Percentiles rank a stretch among this genome's conserved stretches.
These are phyloP conservation scores for Ascoidea asiatica DNA, from an alignment of 805 yeast species.

Conservation along the genomic window DNA sequence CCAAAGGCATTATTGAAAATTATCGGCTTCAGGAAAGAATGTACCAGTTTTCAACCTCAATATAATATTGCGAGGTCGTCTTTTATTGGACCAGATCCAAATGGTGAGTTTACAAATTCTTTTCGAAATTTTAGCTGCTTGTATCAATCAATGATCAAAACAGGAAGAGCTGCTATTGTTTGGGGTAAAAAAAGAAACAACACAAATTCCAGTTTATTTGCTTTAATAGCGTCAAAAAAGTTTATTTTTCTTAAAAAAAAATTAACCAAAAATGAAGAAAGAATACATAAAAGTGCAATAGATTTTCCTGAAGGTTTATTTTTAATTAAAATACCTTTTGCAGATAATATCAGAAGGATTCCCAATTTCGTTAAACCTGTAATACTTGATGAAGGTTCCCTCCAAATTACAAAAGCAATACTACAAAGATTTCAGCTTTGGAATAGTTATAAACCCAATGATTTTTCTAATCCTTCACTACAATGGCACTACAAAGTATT, in stretches of 20 bases:
- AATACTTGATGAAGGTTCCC: conserved; percentile 9
- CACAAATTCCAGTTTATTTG: conserved; percentile 42
- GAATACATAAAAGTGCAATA: conserved; percentile 11
- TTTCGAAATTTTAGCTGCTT: conserved; percentile 52
- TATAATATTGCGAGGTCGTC: conserved; percentile 41
- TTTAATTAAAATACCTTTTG: conserved; percentile 53
- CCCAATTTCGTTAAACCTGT: conserved; percentile 28
- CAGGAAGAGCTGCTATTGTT: conserved; percentile 46
- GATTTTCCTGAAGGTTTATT: conserved; percentile 59
- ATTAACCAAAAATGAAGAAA: conserved; percentile 1
- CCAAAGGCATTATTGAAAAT: conserved; percentile 40
- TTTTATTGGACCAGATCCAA: conserved; percentile 55
- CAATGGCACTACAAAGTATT: conserved; percentile 54
- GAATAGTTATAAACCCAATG: conserved; percentile 39
- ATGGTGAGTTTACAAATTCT: conserved; percentile 46
- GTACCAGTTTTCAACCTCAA: conserved; percentile 29
- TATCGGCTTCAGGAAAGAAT: conserved; percentile 47
- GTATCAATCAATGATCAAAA: conserved; percentile 41
- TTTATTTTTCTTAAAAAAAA: conserved; percentile 2
- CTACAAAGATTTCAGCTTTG: conserved; percentile 28
- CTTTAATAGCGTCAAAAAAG: conserved; percentile 40
- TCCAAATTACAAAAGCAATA: conserved; percentile 16
- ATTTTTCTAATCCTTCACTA: conserved; percentile 51
- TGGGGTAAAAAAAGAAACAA: conserved; percentile 53
- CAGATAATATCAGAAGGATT: conserved; percentile 57